These are phyloP conservation scores for Dendrostoma leiphaemia DNA, from an alignment of 2,329 filamentous ascomycete genomes.

Conservation along the genomic window DNA sequence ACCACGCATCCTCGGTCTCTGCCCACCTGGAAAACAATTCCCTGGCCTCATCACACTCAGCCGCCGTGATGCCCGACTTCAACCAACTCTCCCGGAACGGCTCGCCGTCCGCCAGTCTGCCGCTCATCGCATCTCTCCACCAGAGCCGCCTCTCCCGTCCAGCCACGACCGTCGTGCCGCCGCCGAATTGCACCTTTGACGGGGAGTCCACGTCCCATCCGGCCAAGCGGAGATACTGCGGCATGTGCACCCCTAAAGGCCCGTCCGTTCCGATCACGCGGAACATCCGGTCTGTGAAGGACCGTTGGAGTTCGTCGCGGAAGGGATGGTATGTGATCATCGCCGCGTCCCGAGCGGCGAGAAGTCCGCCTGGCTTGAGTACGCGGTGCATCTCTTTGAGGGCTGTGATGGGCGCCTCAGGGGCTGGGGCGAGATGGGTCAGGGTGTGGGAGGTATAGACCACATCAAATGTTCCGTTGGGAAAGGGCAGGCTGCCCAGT, in stretches of 20 bases:
- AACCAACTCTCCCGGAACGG: constrained; percentile 32
- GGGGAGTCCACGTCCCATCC: neutral
- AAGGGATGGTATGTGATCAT: neutral
- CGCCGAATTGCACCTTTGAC: constrained; percentile 29
- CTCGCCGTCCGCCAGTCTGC: constrained; percentile 24
- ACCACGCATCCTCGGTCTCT: constrained; percentile 37
- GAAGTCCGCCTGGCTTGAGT: constrained; percentile 26
- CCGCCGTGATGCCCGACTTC: constrained; percentile 32
- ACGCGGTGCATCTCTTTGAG: constrained; percentile 31
- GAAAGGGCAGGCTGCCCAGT: constrained; percentile 29
- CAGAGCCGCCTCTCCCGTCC: constrained; percentile 27
- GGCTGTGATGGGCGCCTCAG: constrained; percentile 20
- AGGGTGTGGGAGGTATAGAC: constrained; percentile 29
- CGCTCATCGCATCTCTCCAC: constrained; percentile 25
- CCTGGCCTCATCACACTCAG: constrained; percentile 32
- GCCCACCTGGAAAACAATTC: constrained; percentile 31
- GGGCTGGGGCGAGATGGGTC: constrained; percentile 22
- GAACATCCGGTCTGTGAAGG: neutral
- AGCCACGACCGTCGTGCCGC: constrained; percentile 27
- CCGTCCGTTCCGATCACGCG: neutral
- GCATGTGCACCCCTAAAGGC: neutral
- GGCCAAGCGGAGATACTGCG: neutral
- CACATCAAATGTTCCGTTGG: constrained; percentile 28
- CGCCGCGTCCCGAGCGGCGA: constrained; percentile 30
- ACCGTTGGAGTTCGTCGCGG: neutral